Conservation (phyloP, 108 stramenopile species). For the Skeletonema grethae region DNA sequence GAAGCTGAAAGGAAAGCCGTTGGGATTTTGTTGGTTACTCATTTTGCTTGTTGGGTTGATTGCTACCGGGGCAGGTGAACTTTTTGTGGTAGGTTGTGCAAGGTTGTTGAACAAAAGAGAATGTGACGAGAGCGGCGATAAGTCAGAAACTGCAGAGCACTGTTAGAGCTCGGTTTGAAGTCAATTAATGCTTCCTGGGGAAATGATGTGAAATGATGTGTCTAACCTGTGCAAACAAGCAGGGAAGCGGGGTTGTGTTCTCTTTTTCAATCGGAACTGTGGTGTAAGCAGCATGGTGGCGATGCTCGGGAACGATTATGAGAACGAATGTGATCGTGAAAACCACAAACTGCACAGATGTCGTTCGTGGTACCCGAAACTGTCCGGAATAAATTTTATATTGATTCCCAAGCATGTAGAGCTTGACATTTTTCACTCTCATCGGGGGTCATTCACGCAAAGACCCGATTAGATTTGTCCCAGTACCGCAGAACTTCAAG, state of each 20-base stretch:
- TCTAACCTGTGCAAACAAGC: too few species aligned
- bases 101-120: neutral
- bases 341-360: too few species aligned
- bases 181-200: too few species aligned
- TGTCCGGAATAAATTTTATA: neutral
- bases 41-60: neutral
- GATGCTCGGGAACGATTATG: too few species aligned
- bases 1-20: constrained; percentile 6
- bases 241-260: too few species aligned
- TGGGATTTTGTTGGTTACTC: neutral
- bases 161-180: neutral
- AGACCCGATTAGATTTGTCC: neutral
- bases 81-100: neutral
- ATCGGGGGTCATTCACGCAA: neutral
- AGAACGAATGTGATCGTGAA: too few species aligned
- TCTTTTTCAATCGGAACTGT: too few species aligned
- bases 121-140: neutral
- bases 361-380: neutral
- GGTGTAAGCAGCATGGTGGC: too few species aligned
- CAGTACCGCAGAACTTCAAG: neutral
- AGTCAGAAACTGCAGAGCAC: neutral
- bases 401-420: too few species aligned
- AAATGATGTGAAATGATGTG: too few species aligned
- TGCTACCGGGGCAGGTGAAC: neutral
- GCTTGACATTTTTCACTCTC: too few species aligned